These are phyloP conservation scores for Durotheca rogersii DNA, from an alignment of 495 filamentous ascomycete species.

Conservation along the genomic window DNA sequence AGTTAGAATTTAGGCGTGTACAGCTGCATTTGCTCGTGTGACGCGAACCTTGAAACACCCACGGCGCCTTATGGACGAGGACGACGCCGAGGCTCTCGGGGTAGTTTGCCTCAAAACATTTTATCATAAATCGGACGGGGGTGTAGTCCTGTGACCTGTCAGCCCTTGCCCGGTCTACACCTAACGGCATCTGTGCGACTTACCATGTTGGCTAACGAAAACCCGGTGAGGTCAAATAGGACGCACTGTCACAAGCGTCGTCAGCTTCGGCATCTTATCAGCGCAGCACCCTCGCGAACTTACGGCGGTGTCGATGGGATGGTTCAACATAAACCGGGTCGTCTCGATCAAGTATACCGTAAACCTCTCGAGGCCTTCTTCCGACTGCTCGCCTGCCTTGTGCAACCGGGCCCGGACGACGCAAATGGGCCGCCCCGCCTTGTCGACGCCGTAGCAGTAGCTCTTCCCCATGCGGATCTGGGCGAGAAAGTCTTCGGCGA, in stretches of 20 bases:
- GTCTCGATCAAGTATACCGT: constrained; percentile 96
- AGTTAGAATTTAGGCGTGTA: constrained; percentile 11
- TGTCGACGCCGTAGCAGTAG: constrained; percentile 86
- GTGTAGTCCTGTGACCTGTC: constrained; percentile 71
- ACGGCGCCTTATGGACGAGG: constrained; percentile 95
- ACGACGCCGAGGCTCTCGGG: constrained; percentile 89
- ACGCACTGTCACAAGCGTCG: constrained; percentile 58
- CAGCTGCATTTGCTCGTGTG: no score
- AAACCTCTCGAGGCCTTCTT: constrained; percentile 76
- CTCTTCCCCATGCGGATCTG: constrained; percentile 94
- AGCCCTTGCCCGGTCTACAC: constrained; percentile 13
- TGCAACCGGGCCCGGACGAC: constrained; percentile 82
- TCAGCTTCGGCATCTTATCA: constrained; percentile 17
- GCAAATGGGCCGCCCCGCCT: constrained; percentile 82
- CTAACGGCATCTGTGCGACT: constrained; percentile 12
- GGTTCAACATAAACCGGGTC: constrained; percentile 74
- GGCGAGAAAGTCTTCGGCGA: constrained; percentile 75
- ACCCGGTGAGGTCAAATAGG: constrained; percentile 93
- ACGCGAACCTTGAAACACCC: constrained; percentile 84
- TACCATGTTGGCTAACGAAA: constrained; percentile 94
- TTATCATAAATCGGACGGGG: constrained; percentile 98
- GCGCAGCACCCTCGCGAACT: constrained; percentile 37
- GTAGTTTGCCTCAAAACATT: constrained; percentile 98
- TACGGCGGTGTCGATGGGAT: constrained; percentile 88
- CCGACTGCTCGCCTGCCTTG: constrained; percentile 75